Evolutionary conservation across 2,329 filamentous ascomycete genomes (phyloP).

Genomic region (Beauveria asiatica): DNA sequence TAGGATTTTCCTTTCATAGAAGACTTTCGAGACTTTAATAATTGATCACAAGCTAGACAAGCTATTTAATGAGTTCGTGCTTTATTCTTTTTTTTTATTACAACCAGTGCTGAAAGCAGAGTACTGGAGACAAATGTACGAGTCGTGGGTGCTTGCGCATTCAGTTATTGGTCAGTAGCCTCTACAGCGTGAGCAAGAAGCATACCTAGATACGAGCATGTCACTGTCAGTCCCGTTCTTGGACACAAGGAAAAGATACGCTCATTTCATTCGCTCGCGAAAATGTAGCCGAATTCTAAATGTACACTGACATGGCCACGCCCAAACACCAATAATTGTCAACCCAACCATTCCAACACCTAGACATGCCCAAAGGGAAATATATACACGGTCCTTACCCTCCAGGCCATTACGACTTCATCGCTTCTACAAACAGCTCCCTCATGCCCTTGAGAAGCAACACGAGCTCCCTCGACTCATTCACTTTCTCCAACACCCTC

Average conservation of each 20-base stretch:
- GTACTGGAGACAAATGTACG: too few species aligned
- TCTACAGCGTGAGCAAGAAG: background rate
- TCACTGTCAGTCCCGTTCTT: background rate
- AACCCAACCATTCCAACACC: background rate
- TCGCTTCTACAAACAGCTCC: slow-evolving; percentile 62
- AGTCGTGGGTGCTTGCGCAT: too few species aligned
- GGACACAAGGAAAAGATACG: background rate
- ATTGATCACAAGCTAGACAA: too few species aligned
- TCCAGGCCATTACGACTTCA: slow-evolving; percentile 36
- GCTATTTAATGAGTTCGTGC: too few species aligned
- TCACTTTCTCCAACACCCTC: slow-evolving; percentile 66
- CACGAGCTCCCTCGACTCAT: slow-evolving; percentile 68
- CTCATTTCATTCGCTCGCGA: background rate
- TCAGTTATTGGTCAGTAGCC: background rate
- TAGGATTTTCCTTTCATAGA: background rate
- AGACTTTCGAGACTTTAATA: too few species aligned
- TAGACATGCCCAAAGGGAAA: background rate
- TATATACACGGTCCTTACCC: background rate
- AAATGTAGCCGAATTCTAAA: background rate
- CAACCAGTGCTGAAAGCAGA: too few species aligned
- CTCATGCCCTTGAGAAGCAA: slow-evolving; percentile 74
- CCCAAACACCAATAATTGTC: background rate
- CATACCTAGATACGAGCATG: background rate
- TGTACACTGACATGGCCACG: background rate
- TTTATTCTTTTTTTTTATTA: too few species aligned